These are phyloP conservation scores for Vairimorpha ceranae DNA, from an alignment of 371 early-diverging fungal species.

Conservation along the genomic window DNA sequence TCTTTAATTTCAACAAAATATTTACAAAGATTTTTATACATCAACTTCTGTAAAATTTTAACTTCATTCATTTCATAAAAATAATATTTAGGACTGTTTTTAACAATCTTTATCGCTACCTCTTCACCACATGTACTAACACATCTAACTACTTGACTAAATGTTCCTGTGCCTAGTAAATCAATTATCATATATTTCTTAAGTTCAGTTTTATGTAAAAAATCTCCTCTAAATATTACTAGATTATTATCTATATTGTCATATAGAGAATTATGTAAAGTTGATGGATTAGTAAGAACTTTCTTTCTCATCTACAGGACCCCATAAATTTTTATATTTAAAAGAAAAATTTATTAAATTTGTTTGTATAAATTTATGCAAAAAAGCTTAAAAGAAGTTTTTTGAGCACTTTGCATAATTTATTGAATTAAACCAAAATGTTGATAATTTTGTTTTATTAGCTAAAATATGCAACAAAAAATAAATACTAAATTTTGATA, in stretches of 20 bases:
- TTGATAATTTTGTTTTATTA: too few species aligned
- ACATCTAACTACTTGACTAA: conserved; percentile 92
- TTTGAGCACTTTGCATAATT: too few species aligned
- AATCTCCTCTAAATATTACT: conserved; percentile 35
- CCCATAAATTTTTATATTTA: neutral
- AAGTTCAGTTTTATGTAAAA: conserved; percentile 17
- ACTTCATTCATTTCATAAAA: conserved; percentile 85
- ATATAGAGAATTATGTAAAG: neutral
- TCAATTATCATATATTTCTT: conserved; percentile 40
- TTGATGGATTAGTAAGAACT: conserved; percentile 43
- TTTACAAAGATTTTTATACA: conserved; percentile 15
- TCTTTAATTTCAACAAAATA: conserved; percentile 67
- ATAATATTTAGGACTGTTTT: conserved; percentile 78
- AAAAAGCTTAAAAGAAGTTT: neutral
- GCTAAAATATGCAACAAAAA: too few species aligned
- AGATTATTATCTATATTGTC: conserved; percentile 48
- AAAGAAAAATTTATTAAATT: neutral
- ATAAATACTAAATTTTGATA: too few species aligned
- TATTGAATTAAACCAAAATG: too few species aligned
- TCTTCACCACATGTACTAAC: conserved; percentile 71
- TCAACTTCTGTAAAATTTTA: conserved; percentile 39
- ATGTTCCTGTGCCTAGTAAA: conserved; percentile 81
- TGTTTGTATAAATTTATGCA: neutral
- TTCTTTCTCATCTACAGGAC: conserved; percentile 19
- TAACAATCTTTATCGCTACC: conserved; percentile 89